A percentile compares a stretch with the other conserved stretches of the same genome.
These are phyloP conservation scores for Clathrospora elynae DNA, from an alignment of 2,329 filamentous ascomycete species.

Conservation along the genomic window DNA sequence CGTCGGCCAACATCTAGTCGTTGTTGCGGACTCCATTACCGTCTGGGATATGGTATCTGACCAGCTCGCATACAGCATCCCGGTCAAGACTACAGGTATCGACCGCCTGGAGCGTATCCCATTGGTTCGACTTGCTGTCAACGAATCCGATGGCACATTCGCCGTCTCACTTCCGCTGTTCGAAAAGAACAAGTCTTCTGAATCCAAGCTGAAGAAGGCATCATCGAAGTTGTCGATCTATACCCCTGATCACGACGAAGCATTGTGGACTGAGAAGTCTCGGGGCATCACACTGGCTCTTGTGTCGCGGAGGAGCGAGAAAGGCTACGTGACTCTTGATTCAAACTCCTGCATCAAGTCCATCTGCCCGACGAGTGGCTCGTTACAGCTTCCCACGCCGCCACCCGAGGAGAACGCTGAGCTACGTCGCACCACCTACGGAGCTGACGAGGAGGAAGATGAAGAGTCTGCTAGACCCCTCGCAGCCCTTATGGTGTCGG, in stretches of 20 bases:
- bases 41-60: conserved; percentile 87
- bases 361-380: conserved; percentile 40
- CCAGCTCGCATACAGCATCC: conserved; percentile 69
- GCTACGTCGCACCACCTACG: conserved; percentile 17
- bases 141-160: conserved; percentile 58
- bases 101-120: conserved; percentile 49
- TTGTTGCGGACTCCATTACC: conserved; percentile 72
- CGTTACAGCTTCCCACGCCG: conserved; percentile 36
- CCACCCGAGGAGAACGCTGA: conserved; percentile 45
- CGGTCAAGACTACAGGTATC: conserved; percentile 52
- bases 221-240: conserved; percentile 67
- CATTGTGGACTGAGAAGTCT: conserved; percentile 62
- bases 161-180: conserved; percentile 47
- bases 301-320: conserved; percentile 65
- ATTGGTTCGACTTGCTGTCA: conserved; percentile 69
- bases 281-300: conserved; percentile 68
- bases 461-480: conserved; percentile 7
- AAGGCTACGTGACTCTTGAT: conserved; percentile 78
- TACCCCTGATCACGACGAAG: conserved; percentile 62
- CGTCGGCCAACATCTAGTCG: conserved; percentile 73
- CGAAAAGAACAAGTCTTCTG: conserved; percentile 43
- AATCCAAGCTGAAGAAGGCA: conserved; percentile 46
- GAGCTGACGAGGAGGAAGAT: conserved; percentile 12
- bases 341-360: conserved; percentile 71
- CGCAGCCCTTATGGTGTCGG: conserved; percentile 4